Base-by-base conservation (phyloP, 371 early-diverging fungal genomes). In the Mucor lusitanicus region DNA sequence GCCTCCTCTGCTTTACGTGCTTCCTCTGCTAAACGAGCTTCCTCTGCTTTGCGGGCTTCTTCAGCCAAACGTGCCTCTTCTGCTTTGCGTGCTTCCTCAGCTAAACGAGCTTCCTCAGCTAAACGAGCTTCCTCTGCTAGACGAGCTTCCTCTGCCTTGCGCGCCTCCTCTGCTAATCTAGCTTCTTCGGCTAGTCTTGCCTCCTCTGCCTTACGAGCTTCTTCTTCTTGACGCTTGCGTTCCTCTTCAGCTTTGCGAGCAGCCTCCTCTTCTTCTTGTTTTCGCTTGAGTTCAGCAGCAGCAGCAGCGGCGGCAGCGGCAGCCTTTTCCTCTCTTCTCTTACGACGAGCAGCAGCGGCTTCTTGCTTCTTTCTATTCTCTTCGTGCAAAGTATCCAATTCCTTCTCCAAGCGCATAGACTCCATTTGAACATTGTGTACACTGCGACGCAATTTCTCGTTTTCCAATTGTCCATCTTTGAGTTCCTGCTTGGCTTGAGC, bases 381-480 rank as follows among this genome's bases (percentile, higher is more conserved):
- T 1, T 39, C 62, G 32, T 72, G 67, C 5, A 83, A 48, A 3
- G 66, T 42, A 30, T 83, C 77, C 42, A 83, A 59, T 33, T 73
- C 64, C 19, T 63, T 60, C 23, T 61, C 56, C 25, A 70, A 56
- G 3, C 60, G 54, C 39, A 71, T 70, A 0, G 80, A 73, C 60
- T 83, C 83, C 55, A 71, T 74, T 56, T 83, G 83, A 53, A 80
- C 73, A 28, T 76, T 74, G 44, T 74, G 76, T 7, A 80, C 76
- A 8, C 58, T 66, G 17, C 74, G 76, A 37, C 81, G 69, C 1
- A 77, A 53, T 33, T 63, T 64, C 32, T 83, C 81, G 35, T 74
- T 76, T n/a, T 83, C 81, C 15, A 53, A 11, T 12, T 76, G 76
- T 25, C 78, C 73, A 15, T 70, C 57, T 50, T 79, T 73, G 1